Base-by-base conservation (phyloP, 192 early-diverging fungal genomes). In the Allomyces javanicus region DNA sequence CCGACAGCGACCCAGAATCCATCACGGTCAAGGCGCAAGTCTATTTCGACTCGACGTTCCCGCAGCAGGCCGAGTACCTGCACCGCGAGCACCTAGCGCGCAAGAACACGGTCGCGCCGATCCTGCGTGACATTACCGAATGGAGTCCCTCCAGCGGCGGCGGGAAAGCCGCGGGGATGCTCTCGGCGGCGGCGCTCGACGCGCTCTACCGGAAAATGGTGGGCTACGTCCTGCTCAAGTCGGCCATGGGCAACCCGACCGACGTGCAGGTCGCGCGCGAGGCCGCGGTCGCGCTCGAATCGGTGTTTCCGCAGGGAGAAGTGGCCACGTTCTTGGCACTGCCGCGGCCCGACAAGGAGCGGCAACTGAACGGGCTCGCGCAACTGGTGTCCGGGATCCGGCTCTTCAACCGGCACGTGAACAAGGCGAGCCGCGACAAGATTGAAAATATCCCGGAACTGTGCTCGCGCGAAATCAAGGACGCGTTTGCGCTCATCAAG, bases 21-120 rank as follows among this genome's bases (percentile, higher is more conserved):
- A 78, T 80, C 62, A 80, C 80, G 9, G 74, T 84, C 55, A 77
- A 77, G 61, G 78, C 79, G 76, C 82, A 84, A 65, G 82, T 84
- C 9, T 84, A 84, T 71, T 84, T 84, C 69, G 82, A 84, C 69
- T 76, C 79, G 10, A 78, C 76, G 67, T 84, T 84, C 69, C 75
- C 82, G 22, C 72, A 78, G 1, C 82, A 84, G 71, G 82, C 81
- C 43, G 79, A 84, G 62, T 84, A 78, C 64, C 69, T 84, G 62
- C 75, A 81, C 64, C 69, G 71, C n/a, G 82, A 84, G 64, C 78
- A 80, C 65, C 65, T 71, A 45, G 66, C 72, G 11, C 67, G 74
- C n/a, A 70, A 70, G 26, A 68, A 73, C 22, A 71, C 74, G 22
- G 79, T 75, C 65, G 71, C 75, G 6, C 64, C 71, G 40, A 50